A percentile compares a stretch with the other conserved stretches of the same genome.
Evolutionary conservation across 108 stramenopile species (phyloP).

Genomic region (Pseudonitzschia pungens): DNA sequence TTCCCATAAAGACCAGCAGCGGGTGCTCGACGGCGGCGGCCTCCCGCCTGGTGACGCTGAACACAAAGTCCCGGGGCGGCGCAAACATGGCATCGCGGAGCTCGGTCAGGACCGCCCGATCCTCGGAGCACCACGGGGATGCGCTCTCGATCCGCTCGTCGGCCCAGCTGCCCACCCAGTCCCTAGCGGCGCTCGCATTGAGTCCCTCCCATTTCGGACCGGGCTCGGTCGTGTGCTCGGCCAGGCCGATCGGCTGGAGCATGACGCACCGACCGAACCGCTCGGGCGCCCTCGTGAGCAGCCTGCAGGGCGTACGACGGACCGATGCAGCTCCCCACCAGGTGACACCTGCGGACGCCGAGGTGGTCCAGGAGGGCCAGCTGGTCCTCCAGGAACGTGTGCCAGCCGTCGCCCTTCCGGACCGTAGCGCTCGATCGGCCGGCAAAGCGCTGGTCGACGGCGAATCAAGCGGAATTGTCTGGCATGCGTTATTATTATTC

Average conservation of each 20-base stretch:
- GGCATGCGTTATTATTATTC: background rate
- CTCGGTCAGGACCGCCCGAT: background rate
- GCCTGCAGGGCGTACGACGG: conserved; percentile 24
- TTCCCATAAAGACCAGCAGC: conserved; percentile 21
- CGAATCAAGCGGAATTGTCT: conserved; percentile 14
- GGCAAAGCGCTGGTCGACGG: conserved; percentile 26
- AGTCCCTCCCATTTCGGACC: conserved; percentile 14
- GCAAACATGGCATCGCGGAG: conserved; percentile 13
- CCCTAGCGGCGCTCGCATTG: conserved; percentile 8
- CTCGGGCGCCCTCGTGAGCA: background rate
- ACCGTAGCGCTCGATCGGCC: conserved; percentile 15
- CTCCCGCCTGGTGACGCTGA: conserved; percentile 7
- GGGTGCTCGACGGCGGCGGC: background rate
- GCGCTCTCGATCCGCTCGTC: conserved; percentile 7
- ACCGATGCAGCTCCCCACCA: conserved; percentile 24
- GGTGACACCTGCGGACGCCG: conserved; percentile 8
- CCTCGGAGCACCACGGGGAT: no score
- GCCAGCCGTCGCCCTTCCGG: conserved; percentile 4
- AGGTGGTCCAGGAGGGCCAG: conserved; percentile 18
- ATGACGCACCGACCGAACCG: conserved; percentile 18
- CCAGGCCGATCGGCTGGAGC: conserved; percentile 26
- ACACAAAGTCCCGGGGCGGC: conserved; percentile 12
- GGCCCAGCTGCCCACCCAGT: conserved; percentile 19
- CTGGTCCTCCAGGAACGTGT: conserved; percentile 20
- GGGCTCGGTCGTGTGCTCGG: conserved; percentile 20